Evolutionary conservation across 164 flowering plant genomes (phyloP).

Genomic region (Vitis riparia): DNA sequence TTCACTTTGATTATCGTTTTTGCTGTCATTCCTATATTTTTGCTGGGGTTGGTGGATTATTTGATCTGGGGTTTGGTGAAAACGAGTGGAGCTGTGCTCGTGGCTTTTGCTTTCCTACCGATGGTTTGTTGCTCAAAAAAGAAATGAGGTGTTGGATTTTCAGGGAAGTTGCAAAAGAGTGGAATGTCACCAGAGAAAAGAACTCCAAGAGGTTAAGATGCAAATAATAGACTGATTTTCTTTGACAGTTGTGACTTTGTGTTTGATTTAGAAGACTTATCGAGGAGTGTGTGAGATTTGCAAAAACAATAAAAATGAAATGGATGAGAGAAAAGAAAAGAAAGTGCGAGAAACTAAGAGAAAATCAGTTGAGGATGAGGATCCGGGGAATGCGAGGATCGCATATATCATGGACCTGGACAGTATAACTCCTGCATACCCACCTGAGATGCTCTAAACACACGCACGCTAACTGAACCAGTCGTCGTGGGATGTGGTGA

Average conservation of each 20-base stretch:
- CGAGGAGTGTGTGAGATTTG: slow-evolving; percentile 43
- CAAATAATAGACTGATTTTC: slow-evolving; percentile 52
- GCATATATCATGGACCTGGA: slow-evolving; percentile 10
- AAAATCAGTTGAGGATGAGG: slow-evolving; percentile 21
- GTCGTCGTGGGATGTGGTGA: slow-evolving; percentile 64
- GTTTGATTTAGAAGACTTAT: slow-evolving; percentile 72
- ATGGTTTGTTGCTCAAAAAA: neutral
- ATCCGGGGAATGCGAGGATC: slow-evolving; percentile 33
- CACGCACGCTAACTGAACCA: slow-evolving; percentile 51
- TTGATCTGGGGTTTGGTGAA: no score
- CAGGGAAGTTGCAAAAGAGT: slow-evolving; percentile 50
- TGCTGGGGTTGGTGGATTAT: no score
- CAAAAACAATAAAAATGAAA: slow-evolving; percentile 8
- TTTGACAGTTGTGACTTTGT: slow-evolving; percentile 64
- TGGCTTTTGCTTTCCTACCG: no score
- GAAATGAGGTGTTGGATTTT: slow-evolving; percentile 27
- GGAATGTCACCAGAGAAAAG: slow-evolving; percentile 58
- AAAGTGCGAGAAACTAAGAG: neutral
- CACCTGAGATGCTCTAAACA: slow-evolving; percentile 12
- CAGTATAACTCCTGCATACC: slow-evolving; percentile 12
- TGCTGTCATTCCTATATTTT: no score
- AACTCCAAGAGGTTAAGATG: slow-evolving; percentile 48
- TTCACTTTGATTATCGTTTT: no score
- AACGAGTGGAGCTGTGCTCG: no score
- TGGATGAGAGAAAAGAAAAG: slow-evolving; percentile 3